Conservation (phyloP, 2,329 filamentous ascomycete species). For the Scedosporium minutisporum region DNA sequence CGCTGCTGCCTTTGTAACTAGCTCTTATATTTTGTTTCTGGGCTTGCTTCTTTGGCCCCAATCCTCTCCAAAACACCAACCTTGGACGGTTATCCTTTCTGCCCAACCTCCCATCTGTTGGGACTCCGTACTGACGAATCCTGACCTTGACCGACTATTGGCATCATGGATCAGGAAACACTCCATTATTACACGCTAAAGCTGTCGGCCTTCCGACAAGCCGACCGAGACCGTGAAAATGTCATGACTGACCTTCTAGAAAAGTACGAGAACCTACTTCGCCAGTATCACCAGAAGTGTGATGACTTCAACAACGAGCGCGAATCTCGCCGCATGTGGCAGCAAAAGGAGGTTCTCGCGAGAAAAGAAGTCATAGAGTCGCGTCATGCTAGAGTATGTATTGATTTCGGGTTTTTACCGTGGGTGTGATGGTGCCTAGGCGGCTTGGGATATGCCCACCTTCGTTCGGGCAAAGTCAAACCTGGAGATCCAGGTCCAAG, state of each 20-base stretch:
- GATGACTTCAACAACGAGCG: constrained; percentile 14
- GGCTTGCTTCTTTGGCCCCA: too few relatives aligned
- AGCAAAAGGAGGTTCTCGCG: constrained; percentile 6
- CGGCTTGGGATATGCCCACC: too few relatives aligned
- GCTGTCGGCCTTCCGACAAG: constrained; percentile 4
- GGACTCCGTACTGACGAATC: background rate
- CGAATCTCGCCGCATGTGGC: constrained; percentile 14
- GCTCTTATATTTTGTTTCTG: too few relatives aligned
- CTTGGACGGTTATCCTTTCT: background rate
- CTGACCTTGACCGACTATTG: background rate
- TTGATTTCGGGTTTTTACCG: background rate
- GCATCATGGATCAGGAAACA: background rate
- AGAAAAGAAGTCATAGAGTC: constrained; percentile 7
- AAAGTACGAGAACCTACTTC: constrained; percentile 5
- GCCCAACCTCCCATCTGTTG: background rate
- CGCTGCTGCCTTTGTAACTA: too few relatives aligned
- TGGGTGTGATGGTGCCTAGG: too few relatives aligned
- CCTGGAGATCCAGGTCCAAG: too few relatives aligned
- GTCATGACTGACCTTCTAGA: constrained; percentile 6
- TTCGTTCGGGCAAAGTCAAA: background rate
- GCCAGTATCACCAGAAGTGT: constrained; percentile 9
- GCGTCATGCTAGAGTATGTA: constrained; percentile 10
- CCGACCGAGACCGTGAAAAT: constrained; percentile 5
- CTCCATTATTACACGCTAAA: background rate
- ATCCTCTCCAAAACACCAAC: too few relatives aligned